phyloP scores from a whole-genome alignment of 768 basidiomycete genomes.

The Neoboletus magnificus region DNA sequence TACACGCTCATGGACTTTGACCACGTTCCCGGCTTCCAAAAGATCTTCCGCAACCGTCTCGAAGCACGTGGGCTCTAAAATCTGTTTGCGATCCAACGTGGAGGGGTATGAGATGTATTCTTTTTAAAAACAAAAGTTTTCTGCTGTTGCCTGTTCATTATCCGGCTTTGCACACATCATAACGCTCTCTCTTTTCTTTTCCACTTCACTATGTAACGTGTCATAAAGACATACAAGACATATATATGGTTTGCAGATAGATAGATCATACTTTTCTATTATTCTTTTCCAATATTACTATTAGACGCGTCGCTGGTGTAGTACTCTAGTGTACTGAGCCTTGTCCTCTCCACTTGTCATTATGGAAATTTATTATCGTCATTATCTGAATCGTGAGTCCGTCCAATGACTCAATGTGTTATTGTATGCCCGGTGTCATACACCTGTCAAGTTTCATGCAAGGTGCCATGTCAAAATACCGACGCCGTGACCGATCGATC shows the following conservation, averaged over 20 bases:
- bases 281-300: not conserved
- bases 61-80: constrained; percentile 26
- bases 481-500: too few relatives aligned
- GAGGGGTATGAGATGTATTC: not conserved
- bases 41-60: constrained; percentile 26
- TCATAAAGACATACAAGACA: not conserved
- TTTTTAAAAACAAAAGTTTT: not conserved
- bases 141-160: not conserved
- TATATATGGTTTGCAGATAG: not conserved
- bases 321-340: not conserved
- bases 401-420: not conserved
- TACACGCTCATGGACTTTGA: constrained; percentile 33
- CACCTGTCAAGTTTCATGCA: not conserved
- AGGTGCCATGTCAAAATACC: too few relatives aligned
- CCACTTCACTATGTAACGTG: not conserved
- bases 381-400: not conserved
- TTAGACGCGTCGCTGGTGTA: not conserved
- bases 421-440: not conserved
- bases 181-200: too few relatives aligned
- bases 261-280: not conserved
- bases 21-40: constrained; percentile 29
- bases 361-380: not conserved
- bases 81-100: not conserved
- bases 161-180: not conserved
- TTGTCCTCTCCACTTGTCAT: not conserved